Percentiles rank a stretch among this genome's conserved stretches.
Conservation (phyloP, 352 stramenopile species). For the Phytophthora boehmeriae region DNA sequence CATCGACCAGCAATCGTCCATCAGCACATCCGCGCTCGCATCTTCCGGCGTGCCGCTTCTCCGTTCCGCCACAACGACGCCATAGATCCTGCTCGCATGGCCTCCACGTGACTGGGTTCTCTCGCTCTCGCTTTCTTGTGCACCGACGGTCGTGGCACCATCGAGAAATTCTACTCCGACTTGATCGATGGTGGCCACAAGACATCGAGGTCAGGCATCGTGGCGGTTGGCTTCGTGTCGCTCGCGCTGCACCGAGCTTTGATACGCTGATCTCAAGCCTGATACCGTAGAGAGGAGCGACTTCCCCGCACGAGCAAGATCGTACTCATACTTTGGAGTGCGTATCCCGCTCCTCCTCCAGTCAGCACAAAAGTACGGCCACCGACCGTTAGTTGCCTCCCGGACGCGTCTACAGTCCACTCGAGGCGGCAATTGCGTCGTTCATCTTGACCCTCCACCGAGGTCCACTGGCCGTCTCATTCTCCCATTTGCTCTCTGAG, state of each 20-base stretch:
- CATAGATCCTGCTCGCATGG: slow-evolving; percentile 29
- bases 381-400: slow-evolving; percentile 7
- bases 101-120: slow-evolving; percentile 15
- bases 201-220: slow-evolving; percentile 20
- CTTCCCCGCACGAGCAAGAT: slow-evolving; percentile 24
- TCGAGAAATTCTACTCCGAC: slow-evolving; percentile 29
- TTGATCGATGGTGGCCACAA: slow-evolving; percentile 37
- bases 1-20: slow-evolving; percentile 5
- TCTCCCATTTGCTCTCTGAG: slow-evolving; percentile 35
- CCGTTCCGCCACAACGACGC: slow-evolving; percentile 1
- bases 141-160: slow-evolving; percentile 13
- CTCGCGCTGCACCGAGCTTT: slow-evolving; percentile 8
- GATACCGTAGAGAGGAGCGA: slow-evolving; percentile 25
- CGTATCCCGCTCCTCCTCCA: slow-evolving; percentile 31
- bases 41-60: slow-evolving; percentile 1
- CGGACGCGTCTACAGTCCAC: slow-evolving; percentile 31
- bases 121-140: slow-evolving; percentile 1
- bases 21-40: slow-evolving; percentile 9
- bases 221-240: slow-evolving; percentile 14
- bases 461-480: slow-evolving; percentile 32
- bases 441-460: slow-evolving; percentile 5
- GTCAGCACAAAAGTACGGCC: neutral
- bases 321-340: slow-evolving; percentile 13
- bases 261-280: slow-evolving; percentile 19
- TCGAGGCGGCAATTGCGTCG: neutral